Evolutionary conservation across 768 basidiomycete species (phyloP).

Genomic region (Psilocybe sp.): DNA sequence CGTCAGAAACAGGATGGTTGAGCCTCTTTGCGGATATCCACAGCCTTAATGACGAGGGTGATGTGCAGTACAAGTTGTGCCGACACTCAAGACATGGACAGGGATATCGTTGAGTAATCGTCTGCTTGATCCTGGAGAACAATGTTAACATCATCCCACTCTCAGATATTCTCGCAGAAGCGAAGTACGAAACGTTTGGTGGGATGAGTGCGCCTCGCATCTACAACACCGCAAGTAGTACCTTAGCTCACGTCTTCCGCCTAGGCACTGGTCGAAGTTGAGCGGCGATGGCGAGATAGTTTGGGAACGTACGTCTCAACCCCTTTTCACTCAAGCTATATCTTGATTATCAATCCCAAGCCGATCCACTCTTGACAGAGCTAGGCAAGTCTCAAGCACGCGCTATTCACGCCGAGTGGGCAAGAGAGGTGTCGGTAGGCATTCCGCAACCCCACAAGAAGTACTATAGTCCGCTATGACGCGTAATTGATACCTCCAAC

Average conservation of each 20-base stretch:
- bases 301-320: constrained; percentile 73
- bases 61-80: constrained; percentile 57
- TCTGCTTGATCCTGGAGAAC: not conserved
- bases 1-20: constrained; percentile 13
- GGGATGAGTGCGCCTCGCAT: constrained; percentile 51
- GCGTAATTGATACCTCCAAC: constrained; percentile 56
- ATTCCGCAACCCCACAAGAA: constrained; percentile 54
- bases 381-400: constrained; percentile 57
- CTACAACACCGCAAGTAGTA: not conserved
- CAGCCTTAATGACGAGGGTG: constrained; percentile 38
- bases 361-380: constrained; percentile 63
- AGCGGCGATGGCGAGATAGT: constrained; percentile 61
- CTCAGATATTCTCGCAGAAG: constrained; percentile 65
- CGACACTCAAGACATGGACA: constrained; percentile 71
- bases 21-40: constrained; percentile 30
- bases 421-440: constrained; percentile 34
- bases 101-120: constrained; percentile 58
- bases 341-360: constrained; percentile 26
- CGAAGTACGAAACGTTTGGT: constrained; percentile 56
- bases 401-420: constrained; percentile 44
- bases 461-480: constrained; percentile 62
- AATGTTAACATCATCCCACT: not conserved
- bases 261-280: constrained; percentile 62
- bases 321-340: not conserved
- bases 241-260: not conserved